phyloP scores from a whole-genome alignment of 169 alveolate genomes.

The Plasmodium gallinaceum region DNA sequence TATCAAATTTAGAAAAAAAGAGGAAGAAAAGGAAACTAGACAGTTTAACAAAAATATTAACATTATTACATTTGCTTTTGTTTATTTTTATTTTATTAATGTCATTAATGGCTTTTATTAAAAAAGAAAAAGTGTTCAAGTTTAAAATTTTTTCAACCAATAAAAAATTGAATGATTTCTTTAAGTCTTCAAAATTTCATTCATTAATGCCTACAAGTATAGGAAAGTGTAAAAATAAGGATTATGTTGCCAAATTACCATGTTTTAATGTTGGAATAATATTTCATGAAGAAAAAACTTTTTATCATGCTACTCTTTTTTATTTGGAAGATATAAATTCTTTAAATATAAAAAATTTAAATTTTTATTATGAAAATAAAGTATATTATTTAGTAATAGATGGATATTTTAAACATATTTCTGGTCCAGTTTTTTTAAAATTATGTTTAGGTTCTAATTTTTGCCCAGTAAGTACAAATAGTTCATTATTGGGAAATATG shows the following conservation, averaged over 20 bases:
- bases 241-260: conserved; percentile 64
- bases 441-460: conserved; percentile 55
- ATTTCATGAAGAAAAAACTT: conserved; percentile 70
- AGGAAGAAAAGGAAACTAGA: conserved; percentile 16
- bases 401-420: conserved; percentile 57
- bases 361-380: conserved; percentile 52
- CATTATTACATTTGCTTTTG: conserved; percentile 14
- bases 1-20: conserved; percentile 42
- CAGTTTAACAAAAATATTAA: neutral
- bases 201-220: conserved; percentile 38
- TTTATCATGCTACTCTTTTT: conserved; percentile 73
- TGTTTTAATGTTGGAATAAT: conserved; percentile 62
- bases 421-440: conserved; percentile 65
- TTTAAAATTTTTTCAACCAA: conserved; percentile 46
- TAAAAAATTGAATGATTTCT: conserved; percentile 30
- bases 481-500: conserved; percentile 44
- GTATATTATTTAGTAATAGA: conserved; percentile 34
- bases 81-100: conserved; percentile 12
- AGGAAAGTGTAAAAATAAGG: conserved; percentile 64
- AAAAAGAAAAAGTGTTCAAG: conserved; percentile 16
- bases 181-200: conserved; percentile 45
- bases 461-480: conserved; percentile 72
- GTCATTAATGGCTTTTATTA: conserved; percentile 17
- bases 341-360: conserved; percentile 10
- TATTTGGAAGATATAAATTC: conserved; percentile 64